These are phyloP conservation scores for Paraglomus brasilianum DNA, from an alignment of 192 early-diverging fungal genomes.

Conservation along the genomic window DNA sequence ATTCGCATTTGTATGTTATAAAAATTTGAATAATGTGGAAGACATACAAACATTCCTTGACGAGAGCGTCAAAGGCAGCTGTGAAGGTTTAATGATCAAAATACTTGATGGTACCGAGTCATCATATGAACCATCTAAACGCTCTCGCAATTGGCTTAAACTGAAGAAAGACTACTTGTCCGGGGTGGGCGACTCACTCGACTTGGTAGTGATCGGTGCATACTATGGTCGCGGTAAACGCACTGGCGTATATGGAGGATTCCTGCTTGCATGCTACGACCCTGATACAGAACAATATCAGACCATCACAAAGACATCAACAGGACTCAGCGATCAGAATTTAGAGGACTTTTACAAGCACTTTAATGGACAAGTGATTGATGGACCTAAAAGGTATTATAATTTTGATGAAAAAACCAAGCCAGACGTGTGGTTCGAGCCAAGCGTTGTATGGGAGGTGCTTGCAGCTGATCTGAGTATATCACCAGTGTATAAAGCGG, in stretches of 20 bases:
- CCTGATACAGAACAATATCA: conserved; percentile 94
- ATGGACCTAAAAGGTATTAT: conserved; percentile 79
- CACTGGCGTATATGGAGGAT: conserved; percentile 93
- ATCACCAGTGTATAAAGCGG: conserved; percentile 93
- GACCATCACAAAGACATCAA: conserved; percentile 98
- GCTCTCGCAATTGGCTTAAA: conserved; percentile 97
- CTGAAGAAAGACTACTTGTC: conserved; percentile 97
- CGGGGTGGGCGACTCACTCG: conserved; percentile 94
- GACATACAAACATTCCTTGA: conserved; percentile 95
- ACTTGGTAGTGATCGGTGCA: conserved; percentile 96
- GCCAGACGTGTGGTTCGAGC: conserved; percentile 97
- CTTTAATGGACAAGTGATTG: conserved; percentile 75
- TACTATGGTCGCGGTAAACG: conserved; percentile 94
- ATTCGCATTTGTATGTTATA: conserved; percentile 85
- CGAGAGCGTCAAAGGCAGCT: conserved; percentile 77
- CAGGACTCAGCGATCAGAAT: conserved; percentile 92
- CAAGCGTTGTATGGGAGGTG: conserved; percentile 93
- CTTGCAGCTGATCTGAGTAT: conserved; percentile 96
- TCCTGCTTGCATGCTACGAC: conserved; percentile 95
- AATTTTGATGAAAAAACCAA: conserved; percentile 71
- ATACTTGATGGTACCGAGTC: conserved; percentile 81
- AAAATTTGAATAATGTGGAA: conserved; percentile 81
- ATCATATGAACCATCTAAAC: conserved; percentile 93
- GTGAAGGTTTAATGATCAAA: conserved; percentile 99
- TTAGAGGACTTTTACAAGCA: conserved; percentile 70